Evolutionary conservation across 169 alveolate species (phyloP).

Genomic region (Amoebophrya sp.): DNA sequence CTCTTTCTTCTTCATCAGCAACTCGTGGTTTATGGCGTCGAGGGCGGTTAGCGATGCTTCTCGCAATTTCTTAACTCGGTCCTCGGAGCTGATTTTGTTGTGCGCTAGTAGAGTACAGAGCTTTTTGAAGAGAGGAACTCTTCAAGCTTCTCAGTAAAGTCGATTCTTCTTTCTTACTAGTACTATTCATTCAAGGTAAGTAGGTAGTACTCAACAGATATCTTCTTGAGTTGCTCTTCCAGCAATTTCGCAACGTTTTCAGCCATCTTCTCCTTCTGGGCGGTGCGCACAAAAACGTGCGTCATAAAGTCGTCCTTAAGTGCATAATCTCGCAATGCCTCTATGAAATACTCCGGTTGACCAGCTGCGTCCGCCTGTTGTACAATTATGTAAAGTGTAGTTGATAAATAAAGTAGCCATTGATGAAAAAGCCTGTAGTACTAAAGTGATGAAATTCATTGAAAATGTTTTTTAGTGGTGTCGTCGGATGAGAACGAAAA

Average conservation of each 20-base stretch:
- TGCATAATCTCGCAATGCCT: background rate
- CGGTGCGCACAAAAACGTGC: background rate
- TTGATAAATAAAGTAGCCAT: background rate
- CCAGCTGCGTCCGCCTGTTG: background rate
- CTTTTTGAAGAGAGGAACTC: too few relatives aligned
- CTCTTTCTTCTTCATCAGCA: too few relatives aligned
- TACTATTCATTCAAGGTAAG: too few relatives aligned
- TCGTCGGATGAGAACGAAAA: background rate
- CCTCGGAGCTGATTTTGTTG: too few relatives aligned
- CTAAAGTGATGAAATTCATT: background rate
- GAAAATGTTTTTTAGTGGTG: too few relatives aligned
- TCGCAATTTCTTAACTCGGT: too few relatives aligned
- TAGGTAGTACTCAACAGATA: too few relatives aligned
- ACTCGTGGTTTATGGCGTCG: too few relatives aligned
- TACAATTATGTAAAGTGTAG: background rate
- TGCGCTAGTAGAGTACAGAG: too few relatives aligned
- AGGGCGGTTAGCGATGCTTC: too few relatives aligned
- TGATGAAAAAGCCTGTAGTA: background rate
- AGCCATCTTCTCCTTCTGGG: background rate
- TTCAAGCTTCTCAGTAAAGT: too few relatives aligned
- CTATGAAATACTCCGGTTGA: background rate
- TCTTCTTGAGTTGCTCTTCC: background rate
- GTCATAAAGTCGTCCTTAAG: background rate
- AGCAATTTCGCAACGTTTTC: background rate
- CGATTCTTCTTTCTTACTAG: too few relatives aligned